Evolutionary conservation across 441 rosid genomes (phyloP).

Genomic region (Gossypium aridum): DNA sequence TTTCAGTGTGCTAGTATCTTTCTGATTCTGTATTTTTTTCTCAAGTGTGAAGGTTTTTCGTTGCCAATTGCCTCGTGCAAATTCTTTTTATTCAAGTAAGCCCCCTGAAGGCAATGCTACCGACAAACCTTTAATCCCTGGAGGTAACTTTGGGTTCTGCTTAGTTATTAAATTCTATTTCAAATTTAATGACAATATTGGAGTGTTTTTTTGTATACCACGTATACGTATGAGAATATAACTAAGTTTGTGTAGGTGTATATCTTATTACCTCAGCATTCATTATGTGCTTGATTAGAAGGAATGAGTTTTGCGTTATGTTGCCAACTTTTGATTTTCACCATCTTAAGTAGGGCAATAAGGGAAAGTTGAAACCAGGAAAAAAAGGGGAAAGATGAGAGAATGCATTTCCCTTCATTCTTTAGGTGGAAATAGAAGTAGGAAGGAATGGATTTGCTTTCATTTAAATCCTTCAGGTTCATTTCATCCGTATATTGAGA

Average conservation of each 20-base stretch:
- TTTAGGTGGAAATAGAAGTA: background rate
- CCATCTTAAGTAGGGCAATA: background rate
- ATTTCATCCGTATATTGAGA: background rate
- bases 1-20: background rate
- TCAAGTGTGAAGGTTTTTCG: slow-evolving; percentile 76
- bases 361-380: background rate
- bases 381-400: background rate
- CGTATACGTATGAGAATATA: background rate
- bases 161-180: background rate
- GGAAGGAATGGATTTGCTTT: background rate
- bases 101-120: slow-evolving; percentile 50
- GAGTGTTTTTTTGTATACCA: background rate
- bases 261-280: background rate
- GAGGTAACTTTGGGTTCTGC: slow-evolving; percentile 40
- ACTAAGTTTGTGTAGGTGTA: background rate
- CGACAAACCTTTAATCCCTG: slow-evolving; percentile 46
- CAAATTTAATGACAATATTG: background rate
- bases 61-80: slow-evolving; percentile 63
- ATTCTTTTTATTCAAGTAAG: slow-evolving; percentile 70
- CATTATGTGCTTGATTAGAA: background rate
- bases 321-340: background rate
- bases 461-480: background rate
- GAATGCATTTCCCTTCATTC: background rate
- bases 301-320: background rate
- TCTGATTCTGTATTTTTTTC: slow-evolving; percentile 18